Evolutionary conservation across 345 rosid genomes (phyloP), one percentile per base, ranked within the genome.

Genomic region (Citrus unshiu): DNA sequence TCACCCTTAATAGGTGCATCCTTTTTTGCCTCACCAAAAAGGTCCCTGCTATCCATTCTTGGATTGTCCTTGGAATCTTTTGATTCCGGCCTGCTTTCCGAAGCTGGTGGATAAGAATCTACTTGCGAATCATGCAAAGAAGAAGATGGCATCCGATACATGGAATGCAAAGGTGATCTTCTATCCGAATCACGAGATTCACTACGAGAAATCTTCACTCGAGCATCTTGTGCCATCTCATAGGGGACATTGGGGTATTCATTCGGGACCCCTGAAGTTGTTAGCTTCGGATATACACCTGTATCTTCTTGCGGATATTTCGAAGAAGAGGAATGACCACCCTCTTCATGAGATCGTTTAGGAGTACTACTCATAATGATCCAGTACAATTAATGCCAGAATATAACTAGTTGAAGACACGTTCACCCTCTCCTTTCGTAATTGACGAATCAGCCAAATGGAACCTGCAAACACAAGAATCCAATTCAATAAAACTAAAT

Each of bases 271-370:
- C 81, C 87, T 9, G 90, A 39, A 73, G 90, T 82, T 27, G 85
- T 60, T 68, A 91, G 61, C 85, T 90, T 94, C 51, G 98, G 92
- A 78, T 90, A 90, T 43, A 86, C 64, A 51, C 84, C 78, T 6
- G 84, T 68, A 75, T 96, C 99, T 7, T 96, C 99, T 51, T 91
- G 93, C 7, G 91, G 86, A 79, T 89, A 93, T 77, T 94, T 94
- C 2, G 86, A 84, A 60, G 95, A 85, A 77, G 93, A 86, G 80
- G 99, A 84, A 77, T 90, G 88, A 76, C 87, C 91, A 76, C 87
- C 92, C 64, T 94, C 98, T 76, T 96, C 98, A 25, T 90, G 97
- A 79, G 93, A 80, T 90, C 97, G 88, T 86, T 94, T 96, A 3
- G 97, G 95, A 78, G 84, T 86, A 78, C 91, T 89, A 77, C 95